Conservation (phyloP, 345 rosid species). For the Salix viminalis region DNA sequence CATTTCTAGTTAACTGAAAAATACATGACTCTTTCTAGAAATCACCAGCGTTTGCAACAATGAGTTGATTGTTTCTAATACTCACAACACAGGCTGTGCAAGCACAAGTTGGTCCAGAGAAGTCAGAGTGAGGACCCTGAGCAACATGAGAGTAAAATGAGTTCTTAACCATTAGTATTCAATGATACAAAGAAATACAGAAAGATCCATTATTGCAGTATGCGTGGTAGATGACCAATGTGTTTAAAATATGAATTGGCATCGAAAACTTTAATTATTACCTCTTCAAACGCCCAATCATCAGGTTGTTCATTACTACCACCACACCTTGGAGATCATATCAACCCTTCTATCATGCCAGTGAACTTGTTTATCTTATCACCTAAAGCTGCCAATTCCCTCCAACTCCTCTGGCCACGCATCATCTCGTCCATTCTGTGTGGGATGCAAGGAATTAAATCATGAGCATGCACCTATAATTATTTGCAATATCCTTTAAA, state of each 20-base stretch:
- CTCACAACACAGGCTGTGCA: conserved; percentile 83
- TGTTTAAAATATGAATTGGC: too few species aligned
- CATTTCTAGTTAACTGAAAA: conserved; percentile 10
- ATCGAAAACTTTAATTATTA: not conserved
- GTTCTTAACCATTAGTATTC: not conserved
- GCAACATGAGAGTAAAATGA: not conserved
- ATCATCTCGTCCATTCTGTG: too few species aligned
- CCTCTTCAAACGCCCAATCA: too few species aligned
- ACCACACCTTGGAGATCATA: conserved; percentile 82
- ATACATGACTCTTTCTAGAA: conserved; percentile 79
- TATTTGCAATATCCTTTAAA: too few species aligned
- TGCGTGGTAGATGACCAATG: not conserved
- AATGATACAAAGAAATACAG: not conserved
- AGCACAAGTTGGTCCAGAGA: conserved; percentile 81
- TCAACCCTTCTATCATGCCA: conserved; percentile 87
- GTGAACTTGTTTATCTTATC: conserved; percentile 36
- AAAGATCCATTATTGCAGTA: not conserved
- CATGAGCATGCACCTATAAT: too few species aligned
- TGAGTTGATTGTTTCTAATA: not conserved
- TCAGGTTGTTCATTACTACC: conserved; percentile 29
- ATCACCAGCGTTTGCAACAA: too few species aligned
- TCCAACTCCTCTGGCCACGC: conserved; percentile 9
- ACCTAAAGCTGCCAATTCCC: too few species aligned
- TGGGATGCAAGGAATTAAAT: too few species aligned
- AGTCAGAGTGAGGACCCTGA: conserved; percentile 96